phyloP scores from a whole-genome alignment of 1,284 basidiomycete species.

The Pseudozyma pruni region DNA sequence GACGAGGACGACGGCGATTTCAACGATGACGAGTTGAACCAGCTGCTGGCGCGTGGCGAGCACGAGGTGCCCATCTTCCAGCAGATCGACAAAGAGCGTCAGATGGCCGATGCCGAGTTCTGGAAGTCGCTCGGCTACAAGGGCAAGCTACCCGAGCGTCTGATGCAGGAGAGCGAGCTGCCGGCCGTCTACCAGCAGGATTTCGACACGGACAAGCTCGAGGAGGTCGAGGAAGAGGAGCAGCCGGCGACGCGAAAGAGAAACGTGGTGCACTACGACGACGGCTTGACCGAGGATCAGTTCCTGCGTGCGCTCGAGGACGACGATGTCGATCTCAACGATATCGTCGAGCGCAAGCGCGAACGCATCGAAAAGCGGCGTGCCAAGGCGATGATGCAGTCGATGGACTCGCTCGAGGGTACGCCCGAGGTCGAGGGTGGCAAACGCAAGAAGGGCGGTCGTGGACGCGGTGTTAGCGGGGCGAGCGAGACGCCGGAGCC shows the following conservation, averaged over 20 bases:
- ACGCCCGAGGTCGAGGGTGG: conserved; percentile 52
- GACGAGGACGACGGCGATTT: conserved; percentile 79
- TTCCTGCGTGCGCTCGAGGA: conserved; percentile 81
- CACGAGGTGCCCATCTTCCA: conserved; percentile 83
- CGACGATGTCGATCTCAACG: conserved; percentile 78
- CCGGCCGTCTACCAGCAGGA: conserved; percentile 90
- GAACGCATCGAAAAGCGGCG: conserved; percentile 65
- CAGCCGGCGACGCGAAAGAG: conserved; percentile 84
- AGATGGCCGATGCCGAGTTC: conserved; percentile 75
- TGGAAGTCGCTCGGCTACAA: conserved; percentile 80
- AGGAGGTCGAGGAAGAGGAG: conserved; percentile 68
- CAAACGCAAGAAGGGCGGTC: conserved; percentile 41
- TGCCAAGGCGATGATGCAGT: conserved; percentile 52
- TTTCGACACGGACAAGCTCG: conserved; percentile 61
- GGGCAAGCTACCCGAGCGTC: conserved; percentile 75
- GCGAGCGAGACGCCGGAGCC: conserved; percentile 51
- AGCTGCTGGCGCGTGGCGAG: conserved; percentile 87
- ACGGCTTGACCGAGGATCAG: conserved; percentile 92
- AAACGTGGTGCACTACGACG: conserved; percentile 88
- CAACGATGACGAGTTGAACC: conserved; percentile 97
- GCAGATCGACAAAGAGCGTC: conserved; percentile 84
- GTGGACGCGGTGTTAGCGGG: conserved; percentile 31
- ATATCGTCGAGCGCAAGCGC: conserved; percentile 67
- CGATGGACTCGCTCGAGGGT: conserved; percentile 48
- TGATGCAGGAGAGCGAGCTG: conserved; percentile 89